A percentile compares a stretch with the other conserved stretches of the same genome.
These are phyloP conservation scores for Cercis canadensis DNA, from an alignment of 306 rosid species.

Conservation along the genomic window DNA sequence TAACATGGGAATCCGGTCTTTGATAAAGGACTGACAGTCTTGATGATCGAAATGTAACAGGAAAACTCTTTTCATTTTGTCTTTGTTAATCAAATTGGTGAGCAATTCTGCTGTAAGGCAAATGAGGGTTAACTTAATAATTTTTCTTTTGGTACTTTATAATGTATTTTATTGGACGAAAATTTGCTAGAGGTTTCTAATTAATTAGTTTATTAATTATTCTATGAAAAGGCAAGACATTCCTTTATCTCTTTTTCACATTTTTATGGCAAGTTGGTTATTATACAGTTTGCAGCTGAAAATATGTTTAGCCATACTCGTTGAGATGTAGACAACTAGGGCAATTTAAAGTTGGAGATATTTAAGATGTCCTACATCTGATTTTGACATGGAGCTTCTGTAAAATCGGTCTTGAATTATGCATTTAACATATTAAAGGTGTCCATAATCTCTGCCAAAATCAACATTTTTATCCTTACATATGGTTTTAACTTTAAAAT, in stretches of 20 bases:
- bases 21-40: neutral
- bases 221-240: neutral
- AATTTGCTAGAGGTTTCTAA: too few relatives aligned
- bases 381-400: too few relatives aligned
- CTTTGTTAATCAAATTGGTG: neutral
- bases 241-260: neutral
- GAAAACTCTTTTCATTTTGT: constrained; percentile 1
- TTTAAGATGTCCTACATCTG: neutral
- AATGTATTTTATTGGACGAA: too few relatives aligned
- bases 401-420: too few relatives aligned
- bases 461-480: too few relatives aligned
- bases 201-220: neutral
- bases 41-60: neutral
- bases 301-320: neutral
- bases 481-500: too few relatives aligned
- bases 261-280: neutral
- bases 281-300: neutral
- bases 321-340: neutral
- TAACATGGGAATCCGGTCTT: neutral
- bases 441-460: too few relatives aligned
- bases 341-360: neutral
- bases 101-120: neutral
- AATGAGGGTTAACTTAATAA: neutral
- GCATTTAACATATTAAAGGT: too few relatives aligned
- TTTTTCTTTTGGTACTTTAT: too few relatives aligned